Evolutionary conservation across 1,139 yeast species (phyloP).

Genomic region (Suzukiozyma palmioleophila): DNA sequence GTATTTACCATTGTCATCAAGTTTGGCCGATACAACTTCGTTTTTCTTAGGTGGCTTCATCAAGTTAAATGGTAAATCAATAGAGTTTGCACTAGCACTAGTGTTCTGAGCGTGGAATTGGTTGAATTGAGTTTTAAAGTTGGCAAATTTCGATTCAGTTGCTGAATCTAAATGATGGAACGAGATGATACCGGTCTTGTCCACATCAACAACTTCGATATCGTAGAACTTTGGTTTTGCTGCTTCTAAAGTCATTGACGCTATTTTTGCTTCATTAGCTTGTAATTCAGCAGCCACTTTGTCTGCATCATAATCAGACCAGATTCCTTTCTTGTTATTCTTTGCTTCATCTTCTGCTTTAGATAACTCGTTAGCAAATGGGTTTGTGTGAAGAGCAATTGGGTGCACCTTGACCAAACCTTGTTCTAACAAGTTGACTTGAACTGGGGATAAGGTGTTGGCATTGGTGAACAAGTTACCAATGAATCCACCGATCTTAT

Average conservation of each 20-base stretch:
- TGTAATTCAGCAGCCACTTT: conserved; percentile 20
- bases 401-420: conserved; percentile 69
- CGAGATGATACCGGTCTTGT: conserved; percentile 43
- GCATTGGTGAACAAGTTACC: conserved; percentile 62
- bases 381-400: conserved; percentile 57
- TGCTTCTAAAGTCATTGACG: conserved; percentile 21
- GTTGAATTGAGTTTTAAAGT: conserved; percentile 45
- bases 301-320: conserved; percentile 55
- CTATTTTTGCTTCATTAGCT: conserved; percentile 17
- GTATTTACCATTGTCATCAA: conserved; percentile 50
- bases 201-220: conserved; percentile 55
- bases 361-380: conserved; percentile 47
- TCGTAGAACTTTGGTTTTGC: conserved; percentile 54
- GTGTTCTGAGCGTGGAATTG: conserved; percentile 39
- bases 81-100: conserved; percentile 32
- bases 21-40: conserved; percentile 58
- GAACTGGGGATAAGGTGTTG: conserved; percentile 51
- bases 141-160: conserved; percentile 29
- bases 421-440: conserved; percentile 52
- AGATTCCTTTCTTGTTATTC: conserved; percentile 52
- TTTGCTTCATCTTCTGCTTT: conserved; percentile 66
- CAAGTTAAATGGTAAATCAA: conserved; percentile 46
- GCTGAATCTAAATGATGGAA: conserved; percentile 45
- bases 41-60: conserved; percentile 48
- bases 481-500: conserved; percentile 77